These are phyloP conservation scores for Penicillium digitatum DNA, from an alignment of 2,329 filamentous ascomycete species.

Conservation along the genomic window DNA sequence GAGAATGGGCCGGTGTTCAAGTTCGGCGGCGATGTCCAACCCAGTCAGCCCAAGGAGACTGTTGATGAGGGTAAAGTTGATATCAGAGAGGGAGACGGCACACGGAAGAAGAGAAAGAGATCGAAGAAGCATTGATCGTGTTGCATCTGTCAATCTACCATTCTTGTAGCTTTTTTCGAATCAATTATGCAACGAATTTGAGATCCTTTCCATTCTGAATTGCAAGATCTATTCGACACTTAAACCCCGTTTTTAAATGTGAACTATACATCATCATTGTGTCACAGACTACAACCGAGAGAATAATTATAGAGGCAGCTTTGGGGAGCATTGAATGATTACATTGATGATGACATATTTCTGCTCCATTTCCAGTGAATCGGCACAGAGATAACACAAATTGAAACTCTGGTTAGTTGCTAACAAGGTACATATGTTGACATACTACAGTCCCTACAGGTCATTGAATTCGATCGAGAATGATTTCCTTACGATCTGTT, in stretches of 20 bases:
- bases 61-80: conserved; percentile 35
- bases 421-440: background rate
- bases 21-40: conserved; percentile 24
- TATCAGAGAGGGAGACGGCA: conserved; percentile 41
- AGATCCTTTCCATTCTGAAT: background rate
- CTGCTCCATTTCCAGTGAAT: too few species aligned
- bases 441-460: background rate
- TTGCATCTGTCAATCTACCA: background rate
- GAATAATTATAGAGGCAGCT: too few species aligned
- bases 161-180: conserved; percentile 9
- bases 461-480: background rate
- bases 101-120: conserved; percentile 45
- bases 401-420: background rate
- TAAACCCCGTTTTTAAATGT: background rate
- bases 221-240: background rate
- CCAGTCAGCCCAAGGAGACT: conserved; percentile 16
- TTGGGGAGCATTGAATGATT: too few species aligned
- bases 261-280: too few species aligned
- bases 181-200: background rate
- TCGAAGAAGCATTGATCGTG: conserved; percentile 41
- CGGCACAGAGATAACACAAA: background rate
- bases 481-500: background rate
- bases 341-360: background rate
- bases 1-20: conserved; percentile 49
- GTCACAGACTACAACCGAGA: too few species aligned